These are phyloP conservation scores for Aspergillus pseudonomiae DNA, from an alignment of 2,329 filamentous ascomycete species.

Conservation along the genomic window DNA sequence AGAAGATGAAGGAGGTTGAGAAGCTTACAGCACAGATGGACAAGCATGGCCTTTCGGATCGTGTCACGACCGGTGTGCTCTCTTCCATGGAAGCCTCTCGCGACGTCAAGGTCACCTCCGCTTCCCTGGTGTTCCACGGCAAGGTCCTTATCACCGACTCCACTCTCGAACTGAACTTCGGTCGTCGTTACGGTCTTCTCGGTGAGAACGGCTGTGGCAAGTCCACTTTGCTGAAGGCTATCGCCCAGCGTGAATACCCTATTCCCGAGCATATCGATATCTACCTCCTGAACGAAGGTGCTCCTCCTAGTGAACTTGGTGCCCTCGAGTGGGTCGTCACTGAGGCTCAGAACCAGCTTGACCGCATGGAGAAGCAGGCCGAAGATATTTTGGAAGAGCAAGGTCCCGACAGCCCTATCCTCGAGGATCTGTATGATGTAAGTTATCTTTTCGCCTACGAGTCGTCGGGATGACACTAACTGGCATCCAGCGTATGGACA, in stretches of 20 bases:
- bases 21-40: constrained; percentile 92
- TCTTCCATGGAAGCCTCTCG: constrained; percentile 81
- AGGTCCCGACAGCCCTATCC: constrained; percentile 84
- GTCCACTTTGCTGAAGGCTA: constrained; percentile 94
- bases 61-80: constrained; percentile 96
- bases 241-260: constrained; percentile 89
- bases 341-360: constrained; percentile 91
- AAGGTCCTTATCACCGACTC: constrained; percentile 93
- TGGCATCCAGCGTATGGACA: constrained; percentile 80
- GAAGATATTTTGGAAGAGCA: constrained; percentile 90
- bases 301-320: constrained; percentile 82
- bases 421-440: constrained; percentile 96
- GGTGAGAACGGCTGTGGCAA: constrained; percentile 99
- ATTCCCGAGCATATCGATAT: constrained; percentile 97
- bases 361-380: constrained; percentile 82
- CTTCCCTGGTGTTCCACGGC: constrained; percentile 95
- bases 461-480: constrained; percentile 25
- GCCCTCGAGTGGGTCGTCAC: constrained; percentile 96
- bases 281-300: constrained; percentile 97
- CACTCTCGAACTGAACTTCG: constrained; percentile 89
- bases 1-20: constrained; percentile 79
- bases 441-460: constrained; percentile 37
- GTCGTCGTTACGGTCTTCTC: constrained; percentile 88
- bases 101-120: constrained; percentile 96
- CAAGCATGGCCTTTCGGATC: constrained; percentile 92